phyloP scores from a whole-genome alignment of 768 basidiomycete species.

The Phlegmacium glaucopus region DNA sequence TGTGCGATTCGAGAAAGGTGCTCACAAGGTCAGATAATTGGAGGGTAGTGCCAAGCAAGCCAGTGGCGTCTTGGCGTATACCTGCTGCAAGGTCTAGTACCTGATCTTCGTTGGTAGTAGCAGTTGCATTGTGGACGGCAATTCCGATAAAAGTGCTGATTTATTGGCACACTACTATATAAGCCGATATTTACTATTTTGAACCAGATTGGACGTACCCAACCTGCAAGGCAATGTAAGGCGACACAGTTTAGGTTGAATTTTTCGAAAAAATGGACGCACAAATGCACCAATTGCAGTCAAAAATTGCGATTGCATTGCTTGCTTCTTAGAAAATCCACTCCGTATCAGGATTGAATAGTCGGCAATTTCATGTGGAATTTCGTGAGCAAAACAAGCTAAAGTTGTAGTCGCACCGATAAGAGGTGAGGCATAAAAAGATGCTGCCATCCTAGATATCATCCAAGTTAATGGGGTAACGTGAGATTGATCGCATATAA shows the following conservation, averaged over 20 bases:
- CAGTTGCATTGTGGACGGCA: slow-evolving; percentile 72
- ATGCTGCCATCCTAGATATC: slow-evolving; percentile 82
- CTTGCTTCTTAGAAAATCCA: slow-evolving; percentile 87
- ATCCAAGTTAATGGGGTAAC: no score
- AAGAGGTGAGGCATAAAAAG: slow-evolving; percentile 94
- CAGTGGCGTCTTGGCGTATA: slow-evolving; percentile 69
- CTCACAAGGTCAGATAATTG: slow-evolving; percentile 78
- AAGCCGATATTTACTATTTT: slow-evolving; percentile 2
- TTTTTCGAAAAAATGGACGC: slow-evolving; percentile 29
- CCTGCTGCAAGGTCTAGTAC: slow-evolving; percentile 70
- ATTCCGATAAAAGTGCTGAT: slow-evolving; percentile 84
- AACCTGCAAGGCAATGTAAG: slow-evolving; percentile 28
- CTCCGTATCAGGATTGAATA: slow-evolving; percentile 90
- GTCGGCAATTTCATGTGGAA: slow-evolving; percentile 96
- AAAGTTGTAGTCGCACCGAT: slow-evolving; percentile 95
- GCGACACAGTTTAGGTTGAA: slow-evolving; percentile 4
- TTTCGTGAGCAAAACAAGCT: slow-evolving; percentile 93
- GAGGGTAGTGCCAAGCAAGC: slow-evolving; percentile 81
- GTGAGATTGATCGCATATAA: slow-evolving; percentile 7
- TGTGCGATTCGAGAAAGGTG: not conserved
- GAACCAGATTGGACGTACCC: slow-evolving; percentile 31
- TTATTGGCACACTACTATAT: slow-evolving; percentile 15
- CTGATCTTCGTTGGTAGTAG: slow-evolving; percentile 37
- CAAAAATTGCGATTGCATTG: slow-evolving; percentile 91
- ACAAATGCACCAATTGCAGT: slow-evolving; percentile 93